Base-by-base conservation (phyloP, 495 filamentous ascomycete species). In the Corynascus novoguineensis region DNA sequence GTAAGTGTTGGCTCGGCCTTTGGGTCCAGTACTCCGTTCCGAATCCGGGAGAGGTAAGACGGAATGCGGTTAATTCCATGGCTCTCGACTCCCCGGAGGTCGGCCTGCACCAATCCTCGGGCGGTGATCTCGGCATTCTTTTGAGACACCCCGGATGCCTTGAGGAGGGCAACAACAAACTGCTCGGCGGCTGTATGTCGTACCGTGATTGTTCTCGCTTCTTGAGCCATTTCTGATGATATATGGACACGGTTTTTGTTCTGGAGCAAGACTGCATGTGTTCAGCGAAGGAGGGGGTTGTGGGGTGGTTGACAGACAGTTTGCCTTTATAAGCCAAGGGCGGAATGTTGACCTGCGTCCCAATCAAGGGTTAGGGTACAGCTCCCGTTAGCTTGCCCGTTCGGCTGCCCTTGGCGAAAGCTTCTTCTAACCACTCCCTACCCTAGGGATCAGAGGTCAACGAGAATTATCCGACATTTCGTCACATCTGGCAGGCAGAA, bases 21-120 rank as follows among this genome's bases (percentile, higher is more conserved):
- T 15, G 84, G 71, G 61, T 86, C 72, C 5, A 92, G 75, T 4
- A 86, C 81, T 11, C 82, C 81, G 56, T 81, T 75, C 0, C 86
- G 82, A 48, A 90, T 78, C 5, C 87, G 84, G 22, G 61, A 75
- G 70, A 90, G 81, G 73, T 92, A 92, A 2, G 83, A 86, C 0
- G 86, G 86, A 46, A 91, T 78, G 6, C 88, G 85, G 67, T 87
- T 88, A 59, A 83, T 81, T 65, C 88, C 88, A 65, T 92, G 88
- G 4, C 83, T 88, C 61, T 92, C 88, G 25, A 89, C 83, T 56
- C 88, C 88, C 24, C 86, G 85, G 0, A 90, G 81, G 61, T 92
- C 88, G 27, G 88, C 88, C 50, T 77, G 73, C 5, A 90, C 80
- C 2, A 92, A 79, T 50, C 81, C 83, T 56, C 69, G 63, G 27